phyloP scores from a whole-genome alignment of 208 protist genomes.

The Lotmaria passim region DNA sequence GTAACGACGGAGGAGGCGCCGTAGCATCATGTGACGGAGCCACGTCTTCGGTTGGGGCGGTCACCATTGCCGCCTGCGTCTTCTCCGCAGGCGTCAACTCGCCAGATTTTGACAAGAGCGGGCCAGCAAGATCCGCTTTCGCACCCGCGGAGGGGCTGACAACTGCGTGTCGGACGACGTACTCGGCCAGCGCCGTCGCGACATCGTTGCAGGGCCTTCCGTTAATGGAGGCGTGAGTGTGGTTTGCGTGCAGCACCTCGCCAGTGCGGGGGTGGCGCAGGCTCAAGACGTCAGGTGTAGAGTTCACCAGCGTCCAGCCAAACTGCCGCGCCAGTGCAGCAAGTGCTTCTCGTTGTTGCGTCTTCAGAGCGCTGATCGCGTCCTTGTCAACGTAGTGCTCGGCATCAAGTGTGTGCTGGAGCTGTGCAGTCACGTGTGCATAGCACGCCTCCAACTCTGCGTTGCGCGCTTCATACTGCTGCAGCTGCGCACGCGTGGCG shows the following conservation, averaged over 20 bases:
- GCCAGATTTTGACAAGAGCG: too few relatives aligned
- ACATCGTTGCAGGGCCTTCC: constrained; percentile 24
- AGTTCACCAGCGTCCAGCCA: constrained; percentile 32
- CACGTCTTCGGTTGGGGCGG: neutral
- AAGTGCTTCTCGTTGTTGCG: constrained; percentile 18
- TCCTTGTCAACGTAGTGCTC: constrained; percentile 27
- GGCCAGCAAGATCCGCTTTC: neutral
- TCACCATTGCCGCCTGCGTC: neutral
- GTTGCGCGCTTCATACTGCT: constrained; percentile 4
- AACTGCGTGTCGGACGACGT: constrained; percentile 18
- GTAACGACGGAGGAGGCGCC: neutral
- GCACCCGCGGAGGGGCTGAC: neutral
- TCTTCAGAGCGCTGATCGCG: constrained; percentile 17
- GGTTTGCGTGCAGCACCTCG: constrained; percentile 32
- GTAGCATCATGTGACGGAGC: neutral
- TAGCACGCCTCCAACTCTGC: constrained; percentile 27
- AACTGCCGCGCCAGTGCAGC: constrained; percentile 20
- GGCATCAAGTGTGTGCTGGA: constrained; percentile 20
- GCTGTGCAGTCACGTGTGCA: constrained; percentile 19
- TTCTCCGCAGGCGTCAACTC: neutral
- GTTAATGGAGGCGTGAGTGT: constrained; percentile 31
- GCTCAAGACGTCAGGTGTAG: constrained; percentile 32
- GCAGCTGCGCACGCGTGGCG: constrained; percentile 2
- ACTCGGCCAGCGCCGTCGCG: constrained; percentile 29
- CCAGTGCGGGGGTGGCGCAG: constrained; percentile 25